Conservation (phyloP, 257 asterid species). For the Solanum pimpinellifolium region DNA sequence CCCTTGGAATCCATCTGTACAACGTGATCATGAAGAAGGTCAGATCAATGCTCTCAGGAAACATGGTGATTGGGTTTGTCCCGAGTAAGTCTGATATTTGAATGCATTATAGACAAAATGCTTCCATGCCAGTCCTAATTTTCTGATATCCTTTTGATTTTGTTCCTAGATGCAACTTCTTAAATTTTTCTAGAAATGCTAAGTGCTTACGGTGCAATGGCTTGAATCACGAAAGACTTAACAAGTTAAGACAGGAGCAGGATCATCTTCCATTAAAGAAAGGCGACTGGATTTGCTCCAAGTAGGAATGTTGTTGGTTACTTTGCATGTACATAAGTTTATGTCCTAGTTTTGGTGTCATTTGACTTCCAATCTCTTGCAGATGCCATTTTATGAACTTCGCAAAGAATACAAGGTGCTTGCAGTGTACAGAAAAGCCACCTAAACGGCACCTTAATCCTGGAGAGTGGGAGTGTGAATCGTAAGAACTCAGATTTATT, state of each 20-base stretch:
- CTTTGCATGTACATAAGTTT: neutral
- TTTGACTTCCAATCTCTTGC: slow-evolving; percentile 12
- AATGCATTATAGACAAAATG: neutral
- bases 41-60: slow-evolving; percentile 26
- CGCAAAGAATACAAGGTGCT: slow-evolving; percentile 75
- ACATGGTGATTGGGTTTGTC: slow-evolving; percentile 86
- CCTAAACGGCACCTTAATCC: slow-evolving; percentile 60
- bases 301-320: slow-evolving; percentile 23
- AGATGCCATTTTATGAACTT: slow-evolving; percentile 88
- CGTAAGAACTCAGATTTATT: slow-evolving; percentile 33
- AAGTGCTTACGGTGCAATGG: slow-evolving; percentile 65
- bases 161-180: slow-evolving; percentile 61
- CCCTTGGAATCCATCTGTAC: slow-evolving; percentile 13
- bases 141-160: neutral
- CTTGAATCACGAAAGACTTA: slow-evolving; percentile 40
- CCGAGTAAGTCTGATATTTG: slow-evolving; percentile 39
- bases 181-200: slow-evolving; percentile 61
- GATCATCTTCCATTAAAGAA: slow-evolving; percentile 72
- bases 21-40: slow-evolving; percentile 20
- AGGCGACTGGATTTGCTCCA: slow-evolving; percentile 89
- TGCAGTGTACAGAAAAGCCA: slow-evolving; percentile 74
- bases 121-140: neutral
- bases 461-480: slow-evolving; percentile 98
- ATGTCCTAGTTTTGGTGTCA: neutral
- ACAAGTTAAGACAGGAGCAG: slow-evolving; percentile 44